phyloP scores from a whole-genome alignment of 2,329 filamentous ascomycete species.

The Escovopsis sp. region DNA sequence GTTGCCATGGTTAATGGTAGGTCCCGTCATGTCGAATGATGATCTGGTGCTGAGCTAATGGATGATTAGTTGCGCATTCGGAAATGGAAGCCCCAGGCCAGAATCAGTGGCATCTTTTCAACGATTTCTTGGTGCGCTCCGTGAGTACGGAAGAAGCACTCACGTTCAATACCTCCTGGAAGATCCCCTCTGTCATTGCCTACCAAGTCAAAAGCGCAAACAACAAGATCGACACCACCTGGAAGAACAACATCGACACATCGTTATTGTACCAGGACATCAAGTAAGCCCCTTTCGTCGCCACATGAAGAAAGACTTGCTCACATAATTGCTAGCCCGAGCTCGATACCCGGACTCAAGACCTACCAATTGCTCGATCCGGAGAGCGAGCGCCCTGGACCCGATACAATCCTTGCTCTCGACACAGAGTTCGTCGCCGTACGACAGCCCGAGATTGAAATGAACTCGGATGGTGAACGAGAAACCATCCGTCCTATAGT shows the following conservation, averaged over 20 bases:
- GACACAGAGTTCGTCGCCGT: slow-evolving; percentile 95
- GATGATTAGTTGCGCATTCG: slow-evolving; percentile 45
- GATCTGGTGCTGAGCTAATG: background rate
- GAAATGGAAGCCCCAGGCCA: slow-evolving; percentile 42
- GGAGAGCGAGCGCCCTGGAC: slow-evolving; percentile 48
- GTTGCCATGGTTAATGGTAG: slow-evolving; percentile 80
- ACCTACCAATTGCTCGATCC: slow-evolving; percentile 46
- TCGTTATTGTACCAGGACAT: slow-evolving; percentile 66
- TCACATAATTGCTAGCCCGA: background rate
- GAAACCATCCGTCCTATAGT: slow-evolving; percentile 86
- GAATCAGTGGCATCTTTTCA: slow-evolving; percentile 88
- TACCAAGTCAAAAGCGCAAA: slow-evolving; percentile 74
- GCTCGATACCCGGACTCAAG: slow-evolving; percentile 22
- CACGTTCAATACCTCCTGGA: slow-evolving; percentile 83
- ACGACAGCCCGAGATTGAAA: slow-evolving; percentile 85
- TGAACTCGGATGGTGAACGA: slow-evolving; percentile 85
- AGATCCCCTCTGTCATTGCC: slow-evolving; percentile 72
- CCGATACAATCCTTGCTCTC: slow-evolving; percentile 67
- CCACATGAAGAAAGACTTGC: background rate
- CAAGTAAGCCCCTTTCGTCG: slow-evolving; percentile 23
- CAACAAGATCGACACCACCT: slow-evolving; percentile 70
- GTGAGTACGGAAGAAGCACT: slow-evolving; percentile 72
- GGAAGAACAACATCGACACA: slow-evolving; percentile 75
- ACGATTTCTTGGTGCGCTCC: slow-evolving; percentile 83
- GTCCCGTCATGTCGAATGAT: slow-evolving; percentile 5